Conservation (phyloP, 352 stramenopile species). For the Pythium aristosporum region DNA sequence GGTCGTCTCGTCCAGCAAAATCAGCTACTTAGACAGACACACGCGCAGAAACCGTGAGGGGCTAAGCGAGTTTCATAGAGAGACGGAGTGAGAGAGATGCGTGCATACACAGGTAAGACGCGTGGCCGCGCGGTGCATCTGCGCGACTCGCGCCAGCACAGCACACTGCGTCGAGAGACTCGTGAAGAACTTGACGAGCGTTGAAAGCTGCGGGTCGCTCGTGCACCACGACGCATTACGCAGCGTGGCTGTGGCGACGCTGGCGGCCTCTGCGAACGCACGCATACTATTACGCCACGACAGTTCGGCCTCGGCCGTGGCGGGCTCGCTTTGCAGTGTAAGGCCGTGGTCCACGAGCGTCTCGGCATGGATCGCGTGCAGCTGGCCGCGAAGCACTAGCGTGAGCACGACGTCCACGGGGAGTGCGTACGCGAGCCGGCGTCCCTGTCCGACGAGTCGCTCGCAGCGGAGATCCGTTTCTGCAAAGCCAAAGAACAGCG, state of each 20-base stretch:
- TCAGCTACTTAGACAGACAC: slow-evolving; percentile 29
- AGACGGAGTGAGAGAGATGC: not conserved
- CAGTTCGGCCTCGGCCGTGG: slow-evolving; percentile 7
- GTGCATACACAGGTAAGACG: slow-evolving; percentile 12
- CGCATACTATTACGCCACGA: slow-evolving; percentile 20
- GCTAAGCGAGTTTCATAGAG: too few species aligned
- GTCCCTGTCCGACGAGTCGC: slow-evolving; percentile 31
- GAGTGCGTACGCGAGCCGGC: slow-evolving; percentile 22
- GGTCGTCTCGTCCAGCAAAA: slow-evolving; percentile 37
- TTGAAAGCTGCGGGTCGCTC: slow-evolving; percentile 14
- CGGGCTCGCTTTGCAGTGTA: slow-evolving; percentile 17
- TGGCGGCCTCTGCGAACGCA: slow-evolving; percentile 16
- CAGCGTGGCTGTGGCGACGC: slow-evolving; percentile 10
- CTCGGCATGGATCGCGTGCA: slow-evolving; percentile 33
- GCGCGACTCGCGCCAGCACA: slow-evolving; percentile 19
- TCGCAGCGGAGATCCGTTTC: slow-evolving; percentile 34
- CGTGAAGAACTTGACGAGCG: slow-evolving; percentile 23
- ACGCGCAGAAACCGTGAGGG: not conserved
- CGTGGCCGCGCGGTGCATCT: slow-evolving; percentile 20
- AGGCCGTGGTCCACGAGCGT: slow-evolving; percentile 17
- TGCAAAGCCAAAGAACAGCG: slow-evolving; percentile 50
- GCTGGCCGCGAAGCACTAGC: slow-evolving; percentile 34
- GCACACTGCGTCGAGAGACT: slow-evolving; percentile 12
- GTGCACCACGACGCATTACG: not conserved
- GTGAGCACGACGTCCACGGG: slow-evolving; percentile 33